Evolutionary conservation across 768 basidiomycete genomes (phyloP).

Genomic region (Lentinula raphanica): DNA sequence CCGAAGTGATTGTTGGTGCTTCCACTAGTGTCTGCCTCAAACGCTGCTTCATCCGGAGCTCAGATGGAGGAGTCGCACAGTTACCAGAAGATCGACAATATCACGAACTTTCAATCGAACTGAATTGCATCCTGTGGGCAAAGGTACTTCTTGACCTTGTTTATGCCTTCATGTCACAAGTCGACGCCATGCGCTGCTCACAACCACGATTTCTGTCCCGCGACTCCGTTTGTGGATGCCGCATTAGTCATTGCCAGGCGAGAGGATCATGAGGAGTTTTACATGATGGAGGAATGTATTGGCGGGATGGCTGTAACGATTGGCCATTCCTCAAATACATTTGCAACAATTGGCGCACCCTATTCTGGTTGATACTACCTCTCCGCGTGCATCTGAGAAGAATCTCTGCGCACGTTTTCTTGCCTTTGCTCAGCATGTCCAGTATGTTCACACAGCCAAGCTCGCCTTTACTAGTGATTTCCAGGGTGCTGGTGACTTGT

Average conservation of each 20-base stretch:
- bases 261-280: neutral
- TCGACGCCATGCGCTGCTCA: neutral
- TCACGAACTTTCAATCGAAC: neutral
- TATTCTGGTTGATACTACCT: neutral
- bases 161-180: neutral
- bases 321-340: neutral
- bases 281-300: neutral
- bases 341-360: neutral
- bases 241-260: neutral
- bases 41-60: neutral
- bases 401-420: constrained; percentile 19
- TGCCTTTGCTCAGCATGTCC: neutral
- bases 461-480: neutral
- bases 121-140: neutral
- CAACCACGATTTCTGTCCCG: neutral
- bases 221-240: neutral
- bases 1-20: neutral
- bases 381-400: neutral
- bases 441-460: neutral
- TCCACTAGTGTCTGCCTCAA: neutral
- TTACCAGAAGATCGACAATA: neutral
- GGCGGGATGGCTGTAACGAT: neutral
- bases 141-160: neutral
- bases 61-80: neutral
- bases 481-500: neutral